Base-by-base conservation (phyloP, 192 early-diverging fungal genomes). In the Backusella parvicylindrica region DNA sequence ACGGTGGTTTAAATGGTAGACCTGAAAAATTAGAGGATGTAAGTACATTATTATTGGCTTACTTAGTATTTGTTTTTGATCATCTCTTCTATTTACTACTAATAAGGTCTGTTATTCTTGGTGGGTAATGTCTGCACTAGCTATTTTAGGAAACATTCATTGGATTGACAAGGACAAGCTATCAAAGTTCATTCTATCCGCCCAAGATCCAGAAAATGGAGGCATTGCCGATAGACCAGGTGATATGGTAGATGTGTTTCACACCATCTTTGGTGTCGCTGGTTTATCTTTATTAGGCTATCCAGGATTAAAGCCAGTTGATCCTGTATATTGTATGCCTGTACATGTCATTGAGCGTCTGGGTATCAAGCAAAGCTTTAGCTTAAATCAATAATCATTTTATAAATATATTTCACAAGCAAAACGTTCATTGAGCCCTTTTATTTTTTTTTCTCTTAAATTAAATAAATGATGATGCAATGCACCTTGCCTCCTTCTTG, bases 21-120 rank as follows among this genome's bases (percentile, higher is more conserved):
- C 97, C 98, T 1, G 94, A 99, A 81, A 99, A 99, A 82, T 83
- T 98, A 21, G 95, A 94, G 68, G 97, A 99, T 79, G 96, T 95
- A 82, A 71, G 86, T 79, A 9, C 60, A n/a, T 15, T 8, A 53
- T 37, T 23, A 38, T 53, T 11, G 15, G 12, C 36, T n/a, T 18
- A 28, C 1, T 30, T 38, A 38, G 4, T 0, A 38, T 38, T 9
- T 9, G 11, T 2, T 43, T 15, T 43, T 15, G 3, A 26, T 13
- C 28, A 16, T 47, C 47, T 23, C 5, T n/a, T n/a, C n/a, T n/a
- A n/a, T n/a, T 23, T 73, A 67, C 11, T 68, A n/a, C 11, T 6
- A 21, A 8, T 36, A 75, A 92, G 91, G 89, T 93, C 3, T 99
- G 97, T 77, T 99, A 99, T 78, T 98, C 97, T 36, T 99, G 97